Percentiles rank a stretch among this genome's conserved stretches.
phyloP scores from a whole-genome alignment of 2,329 filamentous ascomycete species.

The Phialocephala sp. region DNA sequence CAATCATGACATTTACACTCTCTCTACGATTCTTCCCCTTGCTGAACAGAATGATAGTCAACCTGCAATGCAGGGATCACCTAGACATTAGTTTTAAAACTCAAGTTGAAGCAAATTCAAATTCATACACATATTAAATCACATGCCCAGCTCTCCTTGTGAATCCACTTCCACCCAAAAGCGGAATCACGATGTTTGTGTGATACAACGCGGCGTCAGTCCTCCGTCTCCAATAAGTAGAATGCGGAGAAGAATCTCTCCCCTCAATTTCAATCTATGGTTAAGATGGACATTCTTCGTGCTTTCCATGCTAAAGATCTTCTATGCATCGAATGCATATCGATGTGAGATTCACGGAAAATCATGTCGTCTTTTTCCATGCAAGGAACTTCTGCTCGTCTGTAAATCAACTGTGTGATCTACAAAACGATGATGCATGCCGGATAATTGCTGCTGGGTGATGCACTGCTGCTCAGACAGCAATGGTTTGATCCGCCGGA shows the following conservation, averaged over 20 bases:
- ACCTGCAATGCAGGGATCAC: conserved; percentile 4
- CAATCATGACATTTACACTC: conserved; percentile 30
- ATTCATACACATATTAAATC: not conserved
- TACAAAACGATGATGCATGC: conserved; percentile 16
- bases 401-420: conserved; percentile 23
- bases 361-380: not conserved
- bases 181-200: not conserved
- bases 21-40: conserved; percentile 24
- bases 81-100: conserved; percentile 14
- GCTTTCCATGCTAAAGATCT: conserved; percentile 4
- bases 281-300: not conserved
- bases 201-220: conserved; percentile 5
- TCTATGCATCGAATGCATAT: conserved; percentile 15
- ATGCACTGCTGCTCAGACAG: conserved; percentile 13
- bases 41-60: conserved; percentile 9
- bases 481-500: conserved; percentile 13
- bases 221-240: not conserved
- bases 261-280: conserved; percentile 13
- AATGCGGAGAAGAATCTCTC: conserved; percentile 20
- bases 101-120: conserved; percentile 11
- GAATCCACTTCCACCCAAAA: not conserved
- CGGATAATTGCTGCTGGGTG: not conserved
- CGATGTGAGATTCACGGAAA: not conserved
- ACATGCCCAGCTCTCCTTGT: not conserved
- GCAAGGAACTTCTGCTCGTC: not conserved